phyloP scores from a whole-genome alignment of 2,329 filamentous ascomycete genomes.

The Didymellaceae sp. region DNA sequence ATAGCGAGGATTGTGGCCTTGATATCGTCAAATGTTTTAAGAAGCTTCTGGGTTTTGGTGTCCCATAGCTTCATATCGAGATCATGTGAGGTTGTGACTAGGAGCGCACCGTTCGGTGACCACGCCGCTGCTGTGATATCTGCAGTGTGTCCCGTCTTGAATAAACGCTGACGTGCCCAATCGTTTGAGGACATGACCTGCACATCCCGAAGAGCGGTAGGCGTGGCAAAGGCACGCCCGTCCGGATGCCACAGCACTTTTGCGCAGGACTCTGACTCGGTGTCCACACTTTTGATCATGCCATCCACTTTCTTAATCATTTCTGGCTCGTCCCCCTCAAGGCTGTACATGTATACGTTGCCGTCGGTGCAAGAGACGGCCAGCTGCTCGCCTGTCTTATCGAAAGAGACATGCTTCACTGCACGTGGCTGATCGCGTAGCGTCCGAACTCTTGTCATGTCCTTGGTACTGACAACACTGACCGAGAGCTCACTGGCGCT shows the following conservation, averaged over 20 bases:
- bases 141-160: slow-evolving; percentile 78
- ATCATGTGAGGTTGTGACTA: slow-evolving; percentile 68
- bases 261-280: slow-evolving; percentile 77
- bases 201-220: slow-evolving; percentile 78
- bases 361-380: slow-evolving; percentile 89
- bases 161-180: slow-evolving; percentile 84
- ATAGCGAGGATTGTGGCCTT: slow-evolving; percentile 80
- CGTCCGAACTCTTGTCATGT: slow-evolving; percentile 77
- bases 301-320: slow-evolving; percentile 85
- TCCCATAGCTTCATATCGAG: slow-evolving; percentile 83
- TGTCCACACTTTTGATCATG: slow-evolving; percentile 78
- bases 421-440: slow-evolving; percentile 83
- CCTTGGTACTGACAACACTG: slow-evolving; percentile 82
- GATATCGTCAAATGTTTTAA: slow-evolving; percentile 76
- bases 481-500: slow-evolving; percentile 75
- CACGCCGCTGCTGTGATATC: slow-evolving; percentile 88
- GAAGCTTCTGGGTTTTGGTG: slow-evolving; percentile 80
- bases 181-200: slow-evolving; percentile 87
- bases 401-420: slow-evolving; percentile 91
- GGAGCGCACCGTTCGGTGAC: slow-evolving; percentile 91
- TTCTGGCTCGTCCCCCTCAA: slow-evolving; percentile 78
- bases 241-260: slow-evolving; percentile 91
- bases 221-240: slow-evolving; percentile 85
- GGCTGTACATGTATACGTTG: slow-evolving; percentile 85
- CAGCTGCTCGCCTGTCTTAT: slow-evolving; percentile 76